Evolutionary conservation across 192 early-diverging fungal genomes (phyloP).

Genomic region (Glomus cerebriforme): DNA sequence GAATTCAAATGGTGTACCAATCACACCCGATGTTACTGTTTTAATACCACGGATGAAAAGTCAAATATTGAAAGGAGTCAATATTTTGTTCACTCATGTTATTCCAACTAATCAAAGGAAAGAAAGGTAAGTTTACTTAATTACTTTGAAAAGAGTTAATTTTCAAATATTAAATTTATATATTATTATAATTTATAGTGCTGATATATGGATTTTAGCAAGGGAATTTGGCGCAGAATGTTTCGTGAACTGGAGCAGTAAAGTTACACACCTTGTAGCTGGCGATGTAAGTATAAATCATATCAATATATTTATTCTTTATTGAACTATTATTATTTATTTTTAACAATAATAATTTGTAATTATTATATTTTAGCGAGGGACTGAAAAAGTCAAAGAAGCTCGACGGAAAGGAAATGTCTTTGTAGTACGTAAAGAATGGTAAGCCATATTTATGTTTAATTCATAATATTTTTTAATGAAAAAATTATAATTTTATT

Average conservation of each 20-base stretch:
- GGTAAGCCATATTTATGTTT: slow-evolving; percentile 47
- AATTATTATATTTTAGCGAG: slow-evolving; percentile 43
- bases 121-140: slow-evolving; percentile 8
- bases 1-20: not conserved
- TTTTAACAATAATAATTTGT: not conserved
- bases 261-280: slow-evolving; percentile 89
- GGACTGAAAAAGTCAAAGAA: slow-evolving; percentile 75
- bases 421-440: slow-evolving; percentile 59
- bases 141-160: not conserved
- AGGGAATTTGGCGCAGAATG: slow-evolving; percentile 82
- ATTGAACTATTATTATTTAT: no score
- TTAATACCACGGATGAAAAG: slow-evolving; percentile 49
- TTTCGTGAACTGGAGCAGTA: slow-evolving; percentile 54
- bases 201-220: slow-evolving; percentile 84
- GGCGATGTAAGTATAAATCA: slow-evolving; percentile 59
- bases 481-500: slow-evolving; percentile 19
- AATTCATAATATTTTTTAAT: not conserved
- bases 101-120: slow-evolving; percentile 68
- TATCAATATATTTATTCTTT: slow-evolving; percentile 2
- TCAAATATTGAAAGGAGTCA: slow-evolving; percentile 63
- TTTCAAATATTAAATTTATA: not conserved
- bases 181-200: slow-evolving; percentile 41
- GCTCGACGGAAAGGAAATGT: slow-evolving; percentile 53
- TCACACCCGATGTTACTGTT: slow-evolving; percentile 44
- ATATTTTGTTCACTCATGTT: slow-evolving; percentile 79